Evolutionary conservation across 306 rosid species (phyloP).

Genomic region (Senna siamea): DNA sequence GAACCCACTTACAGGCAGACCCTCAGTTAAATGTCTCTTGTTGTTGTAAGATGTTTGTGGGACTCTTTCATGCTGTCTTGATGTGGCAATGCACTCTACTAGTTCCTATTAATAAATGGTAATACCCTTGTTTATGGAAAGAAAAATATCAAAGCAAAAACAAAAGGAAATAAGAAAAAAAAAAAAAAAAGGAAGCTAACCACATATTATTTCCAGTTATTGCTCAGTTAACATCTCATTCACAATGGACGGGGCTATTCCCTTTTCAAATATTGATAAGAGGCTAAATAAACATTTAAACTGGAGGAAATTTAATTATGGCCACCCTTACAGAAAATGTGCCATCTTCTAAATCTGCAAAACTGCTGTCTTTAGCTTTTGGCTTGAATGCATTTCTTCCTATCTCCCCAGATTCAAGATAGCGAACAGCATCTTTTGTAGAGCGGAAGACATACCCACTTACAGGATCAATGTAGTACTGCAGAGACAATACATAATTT

Average conservation of each 20-base stretch:
- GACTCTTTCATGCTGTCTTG: not conserved
- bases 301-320: conserved; percentile 19
- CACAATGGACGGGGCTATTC: not conserved
- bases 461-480: conserved; percentile 72
- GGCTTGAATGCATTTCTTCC: conserved; percentile 46
- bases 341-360: conserved; percentile 39
- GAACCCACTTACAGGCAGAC: not conserved
- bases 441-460: conserved; percentile 64
- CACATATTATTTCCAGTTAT: not conserved
- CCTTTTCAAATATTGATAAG: conserved; percentile 21
- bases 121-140: not conserved
- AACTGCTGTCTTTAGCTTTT: conserved; percentile 25
- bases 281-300: conserved; percentile 14
- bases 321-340: conserved; percentile 47
- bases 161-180: not conserved
- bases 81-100: not conserved
- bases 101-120: not conserved
- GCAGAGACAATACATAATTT: conserved; percentile 37
- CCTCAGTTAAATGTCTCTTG: not conserved
- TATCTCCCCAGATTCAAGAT: conserved; percentile 58
- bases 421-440: conserved; percentile 52
- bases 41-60: not conserved
- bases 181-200: not conserved
- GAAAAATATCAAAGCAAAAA: not conserved
- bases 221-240: not conserved